Evolutionary conservation across 2,329 filamentous ascomycete species (phyloP), one percentile per base, ranked within the genome.

Genomic region (Bertia moriformis): DNA sequence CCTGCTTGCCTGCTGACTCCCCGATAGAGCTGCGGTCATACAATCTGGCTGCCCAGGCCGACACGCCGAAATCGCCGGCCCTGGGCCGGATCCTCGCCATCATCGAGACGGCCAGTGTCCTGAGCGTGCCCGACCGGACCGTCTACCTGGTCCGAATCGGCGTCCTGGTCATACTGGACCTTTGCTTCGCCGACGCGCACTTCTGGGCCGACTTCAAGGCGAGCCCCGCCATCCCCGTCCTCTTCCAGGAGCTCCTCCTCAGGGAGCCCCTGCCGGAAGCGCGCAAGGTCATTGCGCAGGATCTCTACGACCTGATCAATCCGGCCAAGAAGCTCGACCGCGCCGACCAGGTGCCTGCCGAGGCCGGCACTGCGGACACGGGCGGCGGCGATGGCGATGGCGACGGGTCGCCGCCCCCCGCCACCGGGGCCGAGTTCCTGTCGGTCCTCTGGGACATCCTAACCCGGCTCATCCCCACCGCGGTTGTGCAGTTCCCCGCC

Each of bases 391-490:
- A n/a, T n/a, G n/a, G n/a, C n/a, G 22, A 27, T n/a, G n/a, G 7
- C 7, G 22, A 27, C 22, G 22, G 22, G 7, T 27, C 22, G 7
- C 22, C 22, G 22, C 7, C 22, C n/a, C 7, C 22, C 22, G n/a
- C 7, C 22, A 27, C 22, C 7, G n/a, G 7, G 22, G n/a, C 22
- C 7, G n/a, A n/a, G n/a, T 27, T 27, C n/a, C 7, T n/a, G 22
- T 7, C 22, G 7, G 7, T 27, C 22, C 7, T 27, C 7, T 27
- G 22, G 22, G 7, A 7, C n/a, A 27, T n/a, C 7, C 22, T 27
- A n/a, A 27, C n/a, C 22, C 7, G n/a, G 7, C n/a, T 27, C 7
- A 48, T 57, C 32, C 44, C 48, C 4, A 48, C 49, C 18, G 38
- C 43, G 12, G 5, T 32, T 10, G 40, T 43, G 13, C 48, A 49